Evolutionary conservation across 2,329 filamentous ascomycete species (phyloP).

Genomic region (Exophiala aquamarina): DNA sequence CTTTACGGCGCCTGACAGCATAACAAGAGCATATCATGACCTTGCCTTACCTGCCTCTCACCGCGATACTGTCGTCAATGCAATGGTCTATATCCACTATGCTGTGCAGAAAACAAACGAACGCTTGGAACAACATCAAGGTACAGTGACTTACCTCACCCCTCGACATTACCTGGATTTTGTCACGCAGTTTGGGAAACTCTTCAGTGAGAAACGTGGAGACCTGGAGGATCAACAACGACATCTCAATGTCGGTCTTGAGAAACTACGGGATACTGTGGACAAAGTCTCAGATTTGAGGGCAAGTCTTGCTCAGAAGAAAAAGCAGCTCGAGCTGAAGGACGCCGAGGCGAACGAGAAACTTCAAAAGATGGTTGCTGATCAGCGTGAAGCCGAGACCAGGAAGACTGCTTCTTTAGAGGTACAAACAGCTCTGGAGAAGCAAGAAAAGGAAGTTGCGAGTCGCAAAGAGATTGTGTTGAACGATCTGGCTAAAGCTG

Average conservation of each 20-base stretch:
- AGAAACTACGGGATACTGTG: constrained; percentile 94
- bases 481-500: constrained; percentile 82
- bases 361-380: constrained; percentile 92
- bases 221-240: constrained; percentile 98
- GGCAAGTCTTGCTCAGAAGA: constrained; percentile 89
- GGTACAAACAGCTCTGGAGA: constrained; percentile 81
- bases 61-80: constrained; percentile 89
- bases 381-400: constrained; percentile 92
- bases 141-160: constrained; percentile 87
- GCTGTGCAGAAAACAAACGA: constrained; percentile 87
- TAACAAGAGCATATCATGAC: constrained; percentile 88
- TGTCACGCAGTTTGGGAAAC: constrained; percentile 92
- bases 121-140: constrained; percentile 87
- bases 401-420: constrained; percentile 84
- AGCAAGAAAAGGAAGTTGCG: constrained; percentile 86
- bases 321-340: constrained; percentile 87
- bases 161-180: constrained; percentile 98
- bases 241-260: constrained; percentile 95
- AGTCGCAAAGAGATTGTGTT: constrained; percentile 80
- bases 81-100: constrained; percentile 98
- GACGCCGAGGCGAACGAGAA: constrained; percentile 96
- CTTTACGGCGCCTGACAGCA: constrained; percentile 83
- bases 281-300: constrained; percentile 94
- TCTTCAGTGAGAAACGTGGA: constrained; percentile 98
- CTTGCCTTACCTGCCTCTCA: constrained; percentile 83